Base-by-base conservation (phyloP, 495 filamentous ascomycete genomes). In the Hypoxylon rickii region DNA sequence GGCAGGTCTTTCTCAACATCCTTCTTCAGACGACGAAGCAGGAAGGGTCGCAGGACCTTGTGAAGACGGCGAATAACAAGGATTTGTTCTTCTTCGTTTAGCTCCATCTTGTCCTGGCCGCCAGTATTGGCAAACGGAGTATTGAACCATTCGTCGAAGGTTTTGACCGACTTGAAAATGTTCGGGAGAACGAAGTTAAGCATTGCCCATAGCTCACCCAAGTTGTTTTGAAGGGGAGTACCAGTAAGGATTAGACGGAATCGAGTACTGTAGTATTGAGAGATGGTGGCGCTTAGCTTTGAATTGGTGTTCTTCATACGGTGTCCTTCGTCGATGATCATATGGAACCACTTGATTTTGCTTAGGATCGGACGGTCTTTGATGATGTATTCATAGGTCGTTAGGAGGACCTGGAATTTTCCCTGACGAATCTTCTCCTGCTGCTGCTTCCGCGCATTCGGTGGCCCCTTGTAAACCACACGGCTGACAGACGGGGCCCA, bases 91-190 rank as follows among this genome's bases (percentile, higher is more conserved):
- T 98, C 94, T 91, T 98, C 94, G 8, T 88, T 93, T 50, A 98
- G 79, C 51, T 96, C 93, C 89, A 98, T 98, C 76, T 93, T 96
- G 67, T 98, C 94, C 70, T 97, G 92, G 40, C 89, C 87, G 73
- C 94, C 94, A 7, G 95, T 97, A 72, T 98, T 98, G 42, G 95
- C 95, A 70, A 98, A 98, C 0, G 94, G 94, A 2, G 94, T 97
- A 72, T 97, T 97, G 80, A 98, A 98, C 94, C 94, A 98, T 70
- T 98, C 94, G 71, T 98, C 94, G 64, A 98, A 98, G 7, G 92
- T 96, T 73, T 96, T 97, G 39, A 95, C 93, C 0, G 95, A 97
- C 68, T 98, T 98, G 86, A 98, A 98, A 61, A 98, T 98, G 55
- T 89, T 97, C 7, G 94, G 94, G 17, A 98, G 80, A 17, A 97